Base-by-base conservation (phyloP, 2,329 filamentous ascomycete species). In the Aspergillus vadensis region DNA sequence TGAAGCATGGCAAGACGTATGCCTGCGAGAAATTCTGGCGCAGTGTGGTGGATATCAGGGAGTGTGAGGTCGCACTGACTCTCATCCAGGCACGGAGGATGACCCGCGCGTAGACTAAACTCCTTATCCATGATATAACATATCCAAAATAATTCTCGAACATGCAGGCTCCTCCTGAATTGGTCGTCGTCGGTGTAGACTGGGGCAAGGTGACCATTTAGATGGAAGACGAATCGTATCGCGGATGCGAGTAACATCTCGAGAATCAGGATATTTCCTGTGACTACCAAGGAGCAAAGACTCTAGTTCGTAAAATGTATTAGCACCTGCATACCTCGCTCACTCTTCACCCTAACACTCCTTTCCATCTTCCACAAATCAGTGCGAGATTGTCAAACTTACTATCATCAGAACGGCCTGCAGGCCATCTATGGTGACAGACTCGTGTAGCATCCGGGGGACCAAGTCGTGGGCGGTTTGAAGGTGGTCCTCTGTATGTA, bases 61-160 rank as follows among this genome's bases (percentile, higher is more conserved):
- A 62, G 38, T 2, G 43, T 57, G 5, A 64, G 49, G 10, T 64
- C 62, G n/a, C 62, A 64, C 23, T 49, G 27, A 8, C 19, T 43
- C 5, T 41, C 43, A 15, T 62, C 57, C 14, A 64, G 25, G 30
- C 32, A 47, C 8, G 62, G 62, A 4, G 43, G 57, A 32, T 62
- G 41, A 3, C 60, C 62, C 1, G 59, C 62, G 5, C 59, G 56
- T 17, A 64, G 23, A 23, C 62, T 56, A n/a, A 57, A 50, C 2
- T 57, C 47, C 12, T 58, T 58, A 15, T 59, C 56, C 5, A 55
- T 21, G 2, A 49, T 21, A 15, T 55, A 64, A 51, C 56, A 48
- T 25, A 64, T 39, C 62, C 62, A 64, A 27, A 64, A 64, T 10
- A 64, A 49, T 4, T 41, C 44, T 2, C 60, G 57, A 12, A 52